Conservation (phyloP, 2,329 filamentous ascomycete genomes). For the Trichoderma sp. region DNA sequence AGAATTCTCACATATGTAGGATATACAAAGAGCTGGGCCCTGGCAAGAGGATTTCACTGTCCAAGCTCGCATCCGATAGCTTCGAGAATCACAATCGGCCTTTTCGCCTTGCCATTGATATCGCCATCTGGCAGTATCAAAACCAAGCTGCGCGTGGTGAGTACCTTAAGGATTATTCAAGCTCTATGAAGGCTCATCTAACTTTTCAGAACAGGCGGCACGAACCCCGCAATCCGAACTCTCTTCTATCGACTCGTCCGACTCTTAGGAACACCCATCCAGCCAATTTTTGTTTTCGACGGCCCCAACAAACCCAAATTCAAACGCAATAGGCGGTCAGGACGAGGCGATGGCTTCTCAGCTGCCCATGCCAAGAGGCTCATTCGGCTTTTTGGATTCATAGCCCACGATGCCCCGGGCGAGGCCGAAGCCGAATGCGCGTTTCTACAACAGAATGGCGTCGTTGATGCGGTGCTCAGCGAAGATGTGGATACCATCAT, state of each 20-base stretch:
- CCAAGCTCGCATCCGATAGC: slow-evolving; percentile 79
- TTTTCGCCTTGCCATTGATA: slow-evolving; percentile 86
- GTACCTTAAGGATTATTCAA: not conserved
- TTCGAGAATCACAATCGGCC: slow-evolving; percentile 72
- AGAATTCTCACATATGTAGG: slow-evolving; percentile 50
- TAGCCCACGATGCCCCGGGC: slow-evolving; percentile 83
- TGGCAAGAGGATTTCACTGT: slow-evolving; percentile 77
- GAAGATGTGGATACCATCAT: slow-evolving; percentile 97
- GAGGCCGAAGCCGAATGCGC: slow-evolving; percentile 98
- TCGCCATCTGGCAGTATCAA: slow-evolving; percentile 97
- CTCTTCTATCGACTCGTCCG: slow-evolving; percentile 89
- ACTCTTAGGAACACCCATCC: slow-evolving; percentile 75
- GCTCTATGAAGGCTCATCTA: slow-evolving; percentile 9
- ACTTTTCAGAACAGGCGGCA: slow-evolving; percentile 61
- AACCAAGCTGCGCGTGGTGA: slow-evolving; percentile 77
- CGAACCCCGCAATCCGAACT: slow-evolving; percentile 86
- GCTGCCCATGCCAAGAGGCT: slow-evolving; percentile 80
- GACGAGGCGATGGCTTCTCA: slow-evolving; percentile 67
- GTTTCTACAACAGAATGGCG: slow-evolving; percentile 74
- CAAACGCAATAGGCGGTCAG: slow-evolving; percentile 82
- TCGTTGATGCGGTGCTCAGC: slow-evolving; percentile 92
- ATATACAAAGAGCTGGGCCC: slow-evolving; percentile 89
- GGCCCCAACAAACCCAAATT: slow-evolving; percentile 82
- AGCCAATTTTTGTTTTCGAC: slow-evolving; percentile 89
- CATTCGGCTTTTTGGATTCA: slow-evolving; percentile 82